phyloP scores from a whole-genome alignment of 2,329 filamentous ascomycete species.

The Colletotrichum lindemuthianum region DNA sequence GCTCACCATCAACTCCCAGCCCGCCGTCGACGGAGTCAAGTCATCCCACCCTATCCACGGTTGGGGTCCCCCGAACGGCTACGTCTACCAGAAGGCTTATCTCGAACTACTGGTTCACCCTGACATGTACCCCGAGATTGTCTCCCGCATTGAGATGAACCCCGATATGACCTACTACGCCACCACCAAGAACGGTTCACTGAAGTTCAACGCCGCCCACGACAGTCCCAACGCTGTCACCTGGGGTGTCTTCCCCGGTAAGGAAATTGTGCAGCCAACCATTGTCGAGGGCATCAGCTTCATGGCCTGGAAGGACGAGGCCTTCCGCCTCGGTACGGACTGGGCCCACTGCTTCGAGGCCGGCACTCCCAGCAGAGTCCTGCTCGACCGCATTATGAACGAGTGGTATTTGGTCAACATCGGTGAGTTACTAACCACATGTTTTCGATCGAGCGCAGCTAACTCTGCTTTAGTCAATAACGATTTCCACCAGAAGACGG shows the following conservation, averaged over 20 bases:
- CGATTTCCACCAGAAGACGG: conserved; percentile 87
- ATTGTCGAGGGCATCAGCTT: conserved; percentile 98
- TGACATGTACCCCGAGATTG: conserved; percentile 79
- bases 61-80: conserved; percentile 95
- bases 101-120: conserved; percentile 90
- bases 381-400: conserved; percentile 87
- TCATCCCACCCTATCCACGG: conserved; percentile 88
- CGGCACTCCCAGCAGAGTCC: conserved; percentile 77
- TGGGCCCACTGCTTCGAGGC: conserved; percentile 93
- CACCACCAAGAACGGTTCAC: conserved; percentile 82
- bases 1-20: conserved; percentile 97
- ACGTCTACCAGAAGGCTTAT: conserved; percentile 98
- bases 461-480: conserved; percentile 79
- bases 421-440: conserved; percentile 64
- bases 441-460: conserved; percentile 2
- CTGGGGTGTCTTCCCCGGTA: conserved; percentile 98
- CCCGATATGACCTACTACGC: conserved; percentile 93
- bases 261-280: conserved; percentile 99
- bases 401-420: conserved; percentile 96
- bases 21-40: conserved; percentile 89
- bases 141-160: conserved; percentile 79
- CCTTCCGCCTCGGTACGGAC: conserved; percentile 89
- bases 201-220: conserved; percentile 82
- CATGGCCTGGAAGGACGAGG: conserved; percentile 98
- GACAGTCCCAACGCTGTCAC: conserved; percentile 98